phyloP scores from a whole-genome alignment of 2,329 filamentous ascomycete genomes.

The Penicillium frequentans region DNA sequence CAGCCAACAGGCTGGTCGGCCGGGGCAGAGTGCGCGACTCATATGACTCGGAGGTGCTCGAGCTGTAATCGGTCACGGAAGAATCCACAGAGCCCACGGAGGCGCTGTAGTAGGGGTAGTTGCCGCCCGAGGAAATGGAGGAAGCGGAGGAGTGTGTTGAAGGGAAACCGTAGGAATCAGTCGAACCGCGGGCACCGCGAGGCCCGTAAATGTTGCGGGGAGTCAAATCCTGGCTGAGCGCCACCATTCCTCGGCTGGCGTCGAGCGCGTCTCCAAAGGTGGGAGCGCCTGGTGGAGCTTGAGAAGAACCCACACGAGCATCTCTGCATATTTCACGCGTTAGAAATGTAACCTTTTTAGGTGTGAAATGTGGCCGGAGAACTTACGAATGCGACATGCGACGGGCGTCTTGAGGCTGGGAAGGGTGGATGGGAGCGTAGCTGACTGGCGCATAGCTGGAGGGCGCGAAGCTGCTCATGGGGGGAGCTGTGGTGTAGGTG shows the following conservation, averaged over 20 bases:
- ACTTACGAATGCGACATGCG: conserved; percentile 86
- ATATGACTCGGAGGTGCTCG: conserved; percentile 77
- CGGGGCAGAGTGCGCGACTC: conserved; percentile 84
- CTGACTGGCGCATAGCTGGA: conserved; percentile 74
- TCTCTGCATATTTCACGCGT: conserved; percentile 29
- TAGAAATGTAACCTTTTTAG: conserved; percentile 8
- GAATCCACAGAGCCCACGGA: conserved; percentile 69
- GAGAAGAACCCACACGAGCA: conserved; percentile 34
- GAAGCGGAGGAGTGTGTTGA: conserved; percentile 88
- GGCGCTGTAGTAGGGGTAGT: conserved; percentile 82
- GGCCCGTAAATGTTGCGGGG: conserved; percentile 85
- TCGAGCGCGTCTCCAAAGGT: conserved; percentile 88
- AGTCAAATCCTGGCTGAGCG: conserved; percentile 89
- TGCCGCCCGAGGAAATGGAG: conserved; percentile 80
- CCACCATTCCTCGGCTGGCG: conserved; percentile 90
- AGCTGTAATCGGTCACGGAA: conserved; percentile 90
- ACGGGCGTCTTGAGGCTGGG: conserved; percentile 56
- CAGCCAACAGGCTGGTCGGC: conserved; percentile 64
- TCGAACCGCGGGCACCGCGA: conserved; percentile 66
- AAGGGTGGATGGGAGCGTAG: conserved; percentile 64
- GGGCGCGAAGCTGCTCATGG: conserved; percentile 68
- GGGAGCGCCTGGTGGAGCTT: conserved; percentile 56
- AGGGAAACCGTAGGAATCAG: conserved; percentile 90
- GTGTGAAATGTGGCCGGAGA: background rate
- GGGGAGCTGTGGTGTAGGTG: conserved; percentile 68